Base-by-base conservation (phyloP, 768 basidiomycete species). In the Trametes cubensis region DNA sequence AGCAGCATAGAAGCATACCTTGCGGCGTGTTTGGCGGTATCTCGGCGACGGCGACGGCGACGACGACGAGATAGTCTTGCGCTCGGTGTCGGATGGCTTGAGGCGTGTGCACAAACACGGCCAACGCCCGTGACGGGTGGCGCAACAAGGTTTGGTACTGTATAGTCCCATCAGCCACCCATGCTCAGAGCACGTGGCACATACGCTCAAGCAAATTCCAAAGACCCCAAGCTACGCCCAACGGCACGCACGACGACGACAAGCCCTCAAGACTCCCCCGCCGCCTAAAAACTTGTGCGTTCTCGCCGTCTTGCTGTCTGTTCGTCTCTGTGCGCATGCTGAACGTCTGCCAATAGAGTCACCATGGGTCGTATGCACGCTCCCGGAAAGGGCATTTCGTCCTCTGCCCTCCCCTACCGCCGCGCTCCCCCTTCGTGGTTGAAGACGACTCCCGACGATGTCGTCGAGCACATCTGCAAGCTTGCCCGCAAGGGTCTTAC, bases 301-400 rank as follows among this genome's bases (percentile, higher is more conserved):
- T 10, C 1, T 2, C 20, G 7, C 40, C 38, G 39, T 48, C 25
- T 4, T 72, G 62, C 56, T 63, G 50, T 25, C 28, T 28, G 65
- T 41, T 47, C 52, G 26, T 49, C 17, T 28, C 17, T 5, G 50
- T 34, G 26, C n/a, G 54, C 14, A 20, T 66, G 48, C 49, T 48
- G 28, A 66, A 15, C 21, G 58, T 46, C 10, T 34, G 71, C 41
- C 20, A 39, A 15, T 60, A 75, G 74, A 75, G 53, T 64, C 68
- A 80, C 70, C 80, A 94, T 94, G 92, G 92, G 90, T 92, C 94
- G 95, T 76, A 95, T 97, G 94, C 96, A 98, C 87, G 95, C 95
- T 87, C 94, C 95, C 80, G 94, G 94, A 80, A 98, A 98, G 94
- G 96, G 95, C 86, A 97, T 98, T 84, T 92, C 90, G 81, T 95